phyloP scores from a whole-genome alignment of 2,329 filamentous ascomycete species.

The Phialemoniopsis sp. region DNA sequence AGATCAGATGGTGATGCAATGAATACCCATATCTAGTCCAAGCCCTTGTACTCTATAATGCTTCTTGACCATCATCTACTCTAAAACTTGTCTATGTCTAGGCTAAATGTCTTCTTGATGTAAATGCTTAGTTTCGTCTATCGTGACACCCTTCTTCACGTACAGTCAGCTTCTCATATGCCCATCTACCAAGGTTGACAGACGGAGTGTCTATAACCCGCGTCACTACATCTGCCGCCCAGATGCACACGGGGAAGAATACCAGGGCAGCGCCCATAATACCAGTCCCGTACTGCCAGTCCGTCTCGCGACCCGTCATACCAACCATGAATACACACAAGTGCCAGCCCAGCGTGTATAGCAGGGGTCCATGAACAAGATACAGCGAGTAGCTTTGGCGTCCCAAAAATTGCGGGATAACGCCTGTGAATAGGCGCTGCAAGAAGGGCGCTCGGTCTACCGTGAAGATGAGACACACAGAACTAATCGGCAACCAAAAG shows the following conservation, averaged over 20 bases:
- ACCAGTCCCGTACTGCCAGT: constrained; percentile 36
- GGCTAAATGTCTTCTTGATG: too few relatives aligned
- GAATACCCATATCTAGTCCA: too few relatives aligned
- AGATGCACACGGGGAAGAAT: constrained; percentile 48
- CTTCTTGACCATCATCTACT: too few relatives aligned
- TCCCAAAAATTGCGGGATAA: constrained; percentile 42
- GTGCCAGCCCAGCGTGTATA: constrained; percentile 45
- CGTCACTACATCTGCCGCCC: constrained; percentile 53
- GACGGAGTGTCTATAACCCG: constrained; percentile 50
- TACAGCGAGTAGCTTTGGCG: constrained; percentile 55
- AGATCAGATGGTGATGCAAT: too few relatives aligned
- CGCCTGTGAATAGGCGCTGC: constrained; percentile 19
- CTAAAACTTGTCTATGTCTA: too few relatives aligned
- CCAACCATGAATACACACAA: constrained; percentile 7
- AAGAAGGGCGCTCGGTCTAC: constrained; percentile 14
- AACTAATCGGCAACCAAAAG: constrained; percentile 21
- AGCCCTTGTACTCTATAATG: too few relatives aligned
- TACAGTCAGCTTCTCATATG: constrained; percentile 34
- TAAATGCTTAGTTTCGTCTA: too few relatives aligned
- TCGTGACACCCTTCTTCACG: too few relatives aligned
- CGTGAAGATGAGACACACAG: constrained; percentile 16
- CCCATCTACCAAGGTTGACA: constrained; percentile 52
- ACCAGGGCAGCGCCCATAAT: constrained; percentile 41
- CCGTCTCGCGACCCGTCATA: constrained; percentile 40
- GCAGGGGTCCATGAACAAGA: constrained; percentile 54